Evolutionary conservation across 208 protist species (phyloP).

Genomic region (Trypanosoma lewisi): DNA sequence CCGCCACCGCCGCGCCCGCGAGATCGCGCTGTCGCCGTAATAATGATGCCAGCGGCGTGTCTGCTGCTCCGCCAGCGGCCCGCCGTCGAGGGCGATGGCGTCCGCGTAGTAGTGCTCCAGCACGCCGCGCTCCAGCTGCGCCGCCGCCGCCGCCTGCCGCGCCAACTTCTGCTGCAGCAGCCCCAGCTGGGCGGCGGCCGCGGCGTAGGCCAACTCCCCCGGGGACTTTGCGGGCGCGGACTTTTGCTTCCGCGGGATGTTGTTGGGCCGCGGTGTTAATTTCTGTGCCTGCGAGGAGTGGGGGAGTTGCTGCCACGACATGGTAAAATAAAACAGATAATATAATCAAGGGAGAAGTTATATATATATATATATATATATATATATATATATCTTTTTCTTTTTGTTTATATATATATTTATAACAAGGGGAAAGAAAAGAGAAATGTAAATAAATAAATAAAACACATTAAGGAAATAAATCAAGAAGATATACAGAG

Average conservation of each 20-base stretch:
- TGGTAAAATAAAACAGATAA: background rate
- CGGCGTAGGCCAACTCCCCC: constrained; percentile 12
- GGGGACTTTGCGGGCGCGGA: background rate
- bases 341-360: background rate
- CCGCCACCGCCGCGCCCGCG: constrained; percentile 1
- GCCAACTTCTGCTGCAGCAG: constrained; percentile 22
- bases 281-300: background rate
- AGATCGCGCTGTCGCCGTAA: constrained; percentile 22
- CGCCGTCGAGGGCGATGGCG: constrained; percentile 37
- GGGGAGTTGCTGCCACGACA: background rate
- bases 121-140: constrained; percentile 39
- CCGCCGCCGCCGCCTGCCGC: constrained; percentile 3
- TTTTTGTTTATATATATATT: background rate
- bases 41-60: constrained; percentile 19
- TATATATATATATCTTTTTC: background rate
- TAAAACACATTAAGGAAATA: constrained; percentile 4
- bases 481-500: background rate
- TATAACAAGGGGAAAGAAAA: background rate
- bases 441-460: background rate
- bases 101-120: constrained; percentile 66
- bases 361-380: background rate
- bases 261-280: too few relatives aligned
- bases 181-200: constrained; percentile 19
- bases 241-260: too few relatives aligned
- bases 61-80: constrained; percentile 10